Evolutionary conservation across 371 early-diverging fungal genomes (phyloP), one percentile per base, ranked within the genome.

Genomic region (Rhizomucor miehei): DNA sequence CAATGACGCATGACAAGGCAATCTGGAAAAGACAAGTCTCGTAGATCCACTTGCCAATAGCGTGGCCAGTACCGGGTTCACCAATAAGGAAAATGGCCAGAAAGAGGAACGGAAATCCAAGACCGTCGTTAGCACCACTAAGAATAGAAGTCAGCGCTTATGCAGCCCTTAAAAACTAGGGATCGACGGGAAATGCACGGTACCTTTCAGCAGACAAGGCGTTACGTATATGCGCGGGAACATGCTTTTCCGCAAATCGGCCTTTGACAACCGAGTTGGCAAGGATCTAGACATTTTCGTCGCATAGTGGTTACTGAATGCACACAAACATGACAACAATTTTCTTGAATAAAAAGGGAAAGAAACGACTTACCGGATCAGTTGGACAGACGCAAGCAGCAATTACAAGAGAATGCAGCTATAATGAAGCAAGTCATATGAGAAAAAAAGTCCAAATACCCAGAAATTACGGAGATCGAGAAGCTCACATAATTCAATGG

Each of bases 181-280:
- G n/a, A 29, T 29, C 8, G 5, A 8, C 29, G 8, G 8, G 29
- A 8, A 5, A 5, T 29, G 29, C 29, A 29, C 8, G 29, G 29
- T 41, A 77, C 79, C 81, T 85, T 70, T 99, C 99, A 23, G 92
- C 92, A 0, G 93, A 88, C 9, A 99, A 62, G 12, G 96, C 73
- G 63, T 93, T 78, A 51, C 97, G 87, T n/a, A 98, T 80, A 49
- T 89, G 77, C 36, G 82, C 71, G 0, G 97, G 93, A 11, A 99
- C 91, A 63, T 95, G 88, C 52, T 87, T 86, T 61, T 94, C 95
- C 8, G 99, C 97, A 80, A 97, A 98, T 52, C 88, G 81, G n/a
- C 99, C 98, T 66, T 94, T 93, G 17, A 98, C 89, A 2, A 98
- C 91, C 12, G 93, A 89, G 77, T 94, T 94, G 45, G 98, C 93